phyloP scores from a whole-genome alignment of 2,329 filamentous ascomycete genomes.

The Aspergillus clavatus region DNA sequence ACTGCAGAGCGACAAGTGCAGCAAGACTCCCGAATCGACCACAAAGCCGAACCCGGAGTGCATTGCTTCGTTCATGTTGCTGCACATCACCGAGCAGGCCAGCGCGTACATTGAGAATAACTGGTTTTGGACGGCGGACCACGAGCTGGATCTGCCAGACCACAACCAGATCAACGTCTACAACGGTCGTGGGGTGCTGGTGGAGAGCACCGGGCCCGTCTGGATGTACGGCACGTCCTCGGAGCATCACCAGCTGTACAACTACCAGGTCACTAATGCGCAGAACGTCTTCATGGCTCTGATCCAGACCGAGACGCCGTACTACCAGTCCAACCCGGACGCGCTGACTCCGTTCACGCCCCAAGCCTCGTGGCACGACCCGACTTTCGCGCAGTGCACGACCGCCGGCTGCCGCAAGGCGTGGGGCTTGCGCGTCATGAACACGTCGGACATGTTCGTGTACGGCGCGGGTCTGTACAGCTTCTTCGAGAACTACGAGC shows the following conservation, averaged over 20 bases:
- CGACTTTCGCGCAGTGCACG: constrained; percentile 62
- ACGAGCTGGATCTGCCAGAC: constrained; percentile 72
- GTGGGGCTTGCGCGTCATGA: constrained; percentile 68
- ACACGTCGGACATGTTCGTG: constrained; percentile 63
- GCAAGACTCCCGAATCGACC: constrained; percentile 64
- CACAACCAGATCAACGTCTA: constrained; percentile 69
- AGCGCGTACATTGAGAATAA: constrained; percentile 81
- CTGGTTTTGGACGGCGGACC: constrained; percentile 88
- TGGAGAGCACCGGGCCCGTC: constrained; percentile 72
- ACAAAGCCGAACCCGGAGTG: constrained; percentile 63
- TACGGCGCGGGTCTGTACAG: constrained; percentile 73
- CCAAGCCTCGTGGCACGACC: constrained; percentile 43
- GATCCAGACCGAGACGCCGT: constrained; percentile 85
- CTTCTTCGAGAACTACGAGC: constrained; percentile 78
- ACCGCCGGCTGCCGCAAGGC: constrained; percentile 61
- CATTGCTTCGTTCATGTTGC: constrained; percentile 64
- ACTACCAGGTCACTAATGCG: constrained; percentile 78
- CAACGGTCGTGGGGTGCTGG: constrained; percentile 76
- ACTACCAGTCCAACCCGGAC: constrained; percentile 77
- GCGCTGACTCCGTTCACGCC: constrained; percentile 50
- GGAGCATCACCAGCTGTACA: constrained; percentile 60
- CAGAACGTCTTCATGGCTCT: constrained; percentile 74
- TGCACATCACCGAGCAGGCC: constrained; percentile 52
- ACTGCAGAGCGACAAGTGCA: constrained; percentile 73
- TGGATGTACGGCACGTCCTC: constrained; percentile 75